Conservation (phyloP, 2,329 filamentous ascomycete genomes). For the Triangularia verruculosa region DNA sequence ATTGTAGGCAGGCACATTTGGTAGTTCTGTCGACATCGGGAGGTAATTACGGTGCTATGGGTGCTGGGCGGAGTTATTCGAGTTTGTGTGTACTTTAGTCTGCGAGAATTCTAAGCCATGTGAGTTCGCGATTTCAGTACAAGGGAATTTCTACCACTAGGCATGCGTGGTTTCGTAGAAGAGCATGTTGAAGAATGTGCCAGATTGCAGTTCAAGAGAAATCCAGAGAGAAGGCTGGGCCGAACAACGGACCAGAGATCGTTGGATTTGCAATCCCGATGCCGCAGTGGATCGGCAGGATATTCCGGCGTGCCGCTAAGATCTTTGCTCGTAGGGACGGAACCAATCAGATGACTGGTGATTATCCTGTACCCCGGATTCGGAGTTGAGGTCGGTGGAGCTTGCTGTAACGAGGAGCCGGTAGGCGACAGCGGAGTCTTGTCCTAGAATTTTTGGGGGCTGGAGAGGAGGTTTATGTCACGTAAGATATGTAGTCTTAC, state of each 20-base stretch:
- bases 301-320: conserved; percentile 1
- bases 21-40: too few species aligned
- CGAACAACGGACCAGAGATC: neutral
- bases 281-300: neutral
- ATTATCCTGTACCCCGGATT: conserved; percentile 8
- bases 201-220: neutral
- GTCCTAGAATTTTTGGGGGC: neutral
- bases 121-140: neutral
- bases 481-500: neutral
- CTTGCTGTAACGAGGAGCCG: neutral
- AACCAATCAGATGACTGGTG: conserved; percentile 14
- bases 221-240: neutral
- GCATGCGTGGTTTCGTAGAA: neutral
- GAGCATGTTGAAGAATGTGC: neutral
- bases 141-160: neutral
- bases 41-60: too few species aligned
- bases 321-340: neutral
- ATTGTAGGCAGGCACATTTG: too few species aligned
- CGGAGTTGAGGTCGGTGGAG: conserved; percentile 2
- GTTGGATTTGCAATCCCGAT: neutral
- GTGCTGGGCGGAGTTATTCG: too few species aligned
- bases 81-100: too few species aligned
- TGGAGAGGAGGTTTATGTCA: neutral
- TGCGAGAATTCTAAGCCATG: neutral
- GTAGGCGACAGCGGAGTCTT: neutral